Base-by-base conservation (phyloP, 106 monocot genomes). In the Acanthochlamys bracteata region DNA sequence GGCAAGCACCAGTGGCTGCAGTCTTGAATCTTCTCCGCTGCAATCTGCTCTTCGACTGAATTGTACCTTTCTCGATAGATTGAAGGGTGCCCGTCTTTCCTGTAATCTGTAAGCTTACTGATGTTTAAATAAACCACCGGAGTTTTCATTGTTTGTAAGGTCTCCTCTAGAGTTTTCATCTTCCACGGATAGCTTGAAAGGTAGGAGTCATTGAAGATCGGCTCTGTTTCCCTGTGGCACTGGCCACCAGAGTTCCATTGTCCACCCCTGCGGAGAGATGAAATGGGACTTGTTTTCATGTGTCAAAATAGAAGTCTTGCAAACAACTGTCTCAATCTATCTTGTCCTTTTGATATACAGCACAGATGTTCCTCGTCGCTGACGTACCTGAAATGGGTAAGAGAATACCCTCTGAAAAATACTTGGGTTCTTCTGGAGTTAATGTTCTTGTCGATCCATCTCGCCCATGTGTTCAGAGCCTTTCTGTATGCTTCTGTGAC, bases 1-100 rank as follows among this genome's bases (percentile, higher is more conserved):
- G 95, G 95, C 74, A 96, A 68, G 75, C 95, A 96, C 95, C 95
- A 96, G 63, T 96, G 95, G 77, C 95, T 96, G 75, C 95, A 91
- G 71, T 96, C 95, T 58, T 96, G 95, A 40, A 68, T 56, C 57
- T 23, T 74, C 79, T 80, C 84, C n/a, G 78, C 74, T 40, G 55
- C 65, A n/a, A 78, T 70, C 26, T 64, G 82, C 55, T 90, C 87
- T 60, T 73, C 64, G 11, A 66, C 40, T 2, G 77, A 64, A 0
- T 70, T 63, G 21, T 82, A 77, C 53, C 45, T 77, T 70, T 63
- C 78, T 73, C 87, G 66, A 39, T 91, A 91, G 53, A 96, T 78
- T 0, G 95, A 87, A 62, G 88, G 90, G 63, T 91, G 90, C 0
- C 80, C 90, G 41, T 96, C 90, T 63, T 96, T 96, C 55, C 95